Base-by-base conservation (phyloP, 768 basidiomycete genomes). In the Kwoniella sp. region DNA sequence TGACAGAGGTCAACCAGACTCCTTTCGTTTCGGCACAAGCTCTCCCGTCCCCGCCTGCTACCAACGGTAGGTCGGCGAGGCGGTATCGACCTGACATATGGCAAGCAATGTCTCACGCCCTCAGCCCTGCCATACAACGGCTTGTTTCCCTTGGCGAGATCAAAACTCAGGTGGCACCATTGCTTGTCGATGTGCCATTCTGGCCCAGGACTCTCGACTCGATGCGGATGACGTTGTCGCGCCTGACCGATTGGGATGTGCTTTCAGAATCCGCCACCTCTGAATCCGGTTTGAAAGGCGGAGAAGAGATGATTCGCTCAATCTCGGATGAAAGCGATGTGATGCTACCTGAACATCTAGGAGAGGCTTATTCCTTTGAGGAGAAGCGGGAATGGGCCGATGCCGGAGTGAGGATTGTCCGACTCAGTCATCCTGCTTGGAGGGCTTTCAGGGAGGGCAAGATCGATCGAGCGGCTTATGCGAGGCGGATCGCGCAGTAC, bases 341-440 rank as follows among this genome's bases (percentile, higher is more conserved):
- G 3, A 26, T 25, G 50, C 50, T 51, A 4, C 20, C 38, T 15
- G 52, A 53, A 26, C 28, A 51, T 15, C 34, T 31, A 8, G 37
- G n/a, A 13, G 53, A 54, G 17, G 61, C 30, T 12, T 68, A 62
- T 45, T 45, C 58, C 0, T 13, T 26, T 23, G 61, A 66, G 25
- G 71, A 69, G 50, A 48, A 47, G 52, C 53, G 23, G 31, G 62
- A 69, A 55, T 72, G 71, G 71, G 54, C 61, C 30, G 55, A 66
- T 15, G 65, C 61, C 3, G 71, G 71, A 8, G 58, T 72, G 26
- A 58, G 62, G 30, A 54, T 72, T n/a, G 52, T 55, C n/a, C 55
- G 58, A 52, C 52, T 72, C 25, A 58, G 52, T 20, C 71, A 72
- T 67, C 71, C 71, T 17, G 71, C 71, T 45, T 72, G 71, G 71